A percentile compares a stretch with the other conserved stretches of the same genome.
Conservation (phyloP, 257 asterid genomes). For the Jaltomata sinuosa region DNA sequence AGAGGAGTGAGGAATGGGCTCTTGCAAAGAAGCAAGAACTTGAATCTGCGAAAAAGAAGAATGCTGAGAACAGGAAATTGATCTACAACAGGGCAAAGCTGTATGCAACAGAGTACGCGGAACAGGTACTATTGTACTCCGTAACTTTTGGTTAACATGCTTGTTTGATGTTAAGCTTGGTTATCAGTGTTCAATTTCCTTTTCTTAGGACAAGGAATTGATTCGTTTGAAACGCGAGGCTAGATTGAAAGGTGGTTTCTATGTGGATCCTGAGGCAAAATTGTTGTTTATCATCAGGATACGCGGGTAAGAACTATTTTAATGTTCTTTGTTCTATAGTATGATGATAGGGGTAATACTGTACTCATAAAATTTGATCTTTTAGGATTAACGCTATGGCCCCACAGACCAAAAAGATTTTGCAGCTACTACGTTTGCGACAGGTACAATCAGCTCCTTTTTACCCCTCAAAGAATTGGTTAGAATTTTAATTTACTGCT, state of each 20-base stretch:
- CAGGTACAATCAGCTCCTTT: constrained; percentile 17
- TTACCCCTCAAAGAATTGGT: background rate
- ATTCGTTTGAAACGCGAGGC: constrained; percentile 51
- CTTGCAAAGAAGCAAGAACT: constrained; percentile 27
- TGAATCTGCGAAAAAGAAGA: constrained; percentile 35
- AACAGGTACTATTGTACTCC: constrained; percentile 17
- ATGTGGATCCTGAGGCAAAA: constrained; percentile 47
- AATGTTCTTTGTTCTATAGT: background rate
- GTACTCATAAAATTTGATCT: background rate
- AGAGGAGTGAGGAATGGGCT: constrained; percentile 52
- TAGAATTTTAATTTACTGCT: background rate
- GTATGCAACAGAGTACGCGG: constrained; percentile 33
- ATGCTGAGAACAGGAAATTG: constrained; percentile 26
- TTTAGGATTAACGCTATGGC: constrained; percentile 50
- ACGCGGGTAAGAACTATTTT: constrained; percentile 27
- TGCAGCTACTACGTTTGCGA: constrained; percentile 41
- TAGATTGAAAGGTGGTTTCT: constrained; percentile 55
- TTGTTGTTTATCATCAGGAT: constrained; percentile 45
- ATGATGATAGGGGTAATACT: background rate
- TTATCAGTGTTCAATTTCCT: background rate
- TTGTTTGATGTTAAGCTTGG: background rate
- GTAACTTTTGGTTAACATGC: background rate
- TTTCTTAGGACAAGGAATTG: constrained; percentile 37
- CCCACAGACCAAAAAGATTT: constrained; percentile 44
- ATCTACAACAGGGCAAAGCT: constrained; percentile 36